Base-by-base conservation (phyloP, 108 stramenopile species). In the Chaetoceros tenuissimus region DNA sequence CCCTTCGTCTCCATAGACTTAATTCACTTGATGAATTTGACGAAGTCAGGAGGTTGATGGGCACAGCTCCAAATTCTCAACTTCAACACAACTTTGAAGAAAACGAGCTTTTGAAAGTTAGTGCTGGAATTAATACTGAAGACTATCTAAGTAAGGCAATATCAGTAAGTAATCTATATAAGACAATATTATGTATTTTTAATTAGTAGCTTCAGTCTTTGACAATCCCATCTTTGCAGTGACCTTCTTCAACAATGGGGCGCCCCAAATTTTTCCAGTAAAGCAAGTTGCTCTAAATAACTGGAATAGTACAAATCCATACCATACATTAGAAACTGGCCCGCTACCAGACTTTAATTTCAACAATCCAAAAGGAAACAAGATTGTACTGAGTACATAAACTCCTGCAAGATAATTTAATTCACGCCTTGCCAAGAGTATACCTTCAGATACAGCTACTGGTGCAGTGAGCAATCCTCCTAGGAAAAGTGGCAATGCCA, bases 361-460 rank as follows among this genome's bases (percentile, higher is more conserved):
- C 57, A 84, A 44, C 57, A 92, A 58, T 0, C 80, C 80, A 3
- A 81, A 63, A 18, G 89, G 89, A 51, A 92, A 63, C 48, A 87
- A 31, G 2, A 78, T 82, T 28, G 89, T 92, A 47, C 79, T 87
- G 1, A 78, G 30, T 44, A 92, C 45, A 70, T 92, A 92, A 0
- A 92, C 80, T 0, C 64, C 60, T 0, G 86, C 84, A 52, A 92
- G 59, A 54, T 68, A 92, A 43, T 56, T 60, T 54, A 92, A 65
- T 48, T 92, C 82, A 50, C 84, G 77, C 27, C 76, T 45, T 22
- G 89, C 89, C 66, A 92, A 69, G 53, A 92, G 61, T 25, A 85
- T 54, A 40, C 89, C 89, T 54, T 92, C 89, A 18, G 84, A 78
- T 3, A 92, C 89, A 3, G 89, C 89, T n/a, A 87, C 86, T 0